phyloP scores from a whole-genome alignment of 2,329 filamentous ascomycete genomes.

The Metarhizium humberi region DNA sequence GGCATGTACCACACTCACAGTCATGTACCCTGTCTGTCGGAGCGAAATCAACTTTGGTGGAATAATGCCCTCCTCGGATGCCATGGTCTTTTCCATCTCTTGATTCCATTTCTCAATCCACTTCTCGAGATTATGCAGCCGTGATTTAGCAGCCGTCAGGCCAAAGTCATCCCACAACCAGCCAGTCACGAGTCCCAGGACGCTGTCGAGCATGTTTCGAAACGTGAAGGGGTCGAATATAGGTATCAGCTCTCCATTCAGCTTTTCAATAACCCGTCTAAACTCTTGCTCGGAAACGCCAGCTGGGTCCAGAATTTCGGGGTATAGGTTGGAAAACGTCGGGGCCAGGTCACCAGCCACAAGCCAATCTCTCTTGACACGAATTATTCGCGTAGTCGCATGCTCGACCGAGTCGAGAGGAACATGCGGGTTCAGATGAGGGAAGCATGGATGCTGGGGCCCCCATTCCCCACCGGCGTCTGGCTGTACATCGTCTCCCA shows the following conservation, averaged over 20 bases:
- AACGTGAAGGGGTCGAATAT: constrained; percentile 71
- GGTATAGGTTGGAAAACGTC: constrained; percentile 90
- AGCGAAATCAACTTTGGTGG: constrained; percentile 68
- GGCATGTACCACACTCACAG: constrained; percentile 36
- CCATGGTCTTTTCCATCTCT: constrained; percentile 50
- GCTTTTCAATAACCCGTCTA: constrained; percentile 65
- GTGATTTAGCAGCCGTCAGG: constrained; percentile 63
- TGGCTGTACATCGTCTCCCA: constrained; percentile 55
- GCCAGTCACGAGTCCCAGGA: constrained; percentile 74
- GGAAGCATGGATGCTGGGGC: constrained; percentile 86
- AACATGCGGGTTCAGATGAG: constrained; percentile 88
- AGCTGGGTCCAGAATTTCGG: constrained; percentile 83
- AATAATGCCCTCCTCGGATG: constrained; percentile 39
- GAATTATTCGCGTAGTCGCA: constrained; percentile 75
- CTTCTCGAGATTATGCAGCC: constrained; percentile 59
- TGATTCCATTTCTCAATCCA: constrained; percentile 86
- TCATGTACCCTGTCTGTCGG: constrained; percentile 81
- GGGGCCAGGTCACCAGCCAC: constrained; percentile 81
- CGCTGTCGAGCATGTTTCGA: constrained; percentile 69
- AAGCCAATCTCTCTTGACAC: constrained; percentile 87
- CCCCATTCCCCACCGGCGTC: constrained; percentile 79
- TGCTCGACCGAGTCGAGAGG: constrained; percentile 67
- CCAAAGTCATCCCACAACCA: constrained; percentile 95
- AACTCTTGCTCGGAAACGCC: constrained; percentile 82
- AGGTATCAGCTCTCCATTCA: constrained; percentile 69